Percentiles rank a stretch among this genome's conserved stretches.
phyloP scores from a whole-genome alignment of 2,329 filamentous ascomycete genomes.

The Fusarium poae region DNA sequence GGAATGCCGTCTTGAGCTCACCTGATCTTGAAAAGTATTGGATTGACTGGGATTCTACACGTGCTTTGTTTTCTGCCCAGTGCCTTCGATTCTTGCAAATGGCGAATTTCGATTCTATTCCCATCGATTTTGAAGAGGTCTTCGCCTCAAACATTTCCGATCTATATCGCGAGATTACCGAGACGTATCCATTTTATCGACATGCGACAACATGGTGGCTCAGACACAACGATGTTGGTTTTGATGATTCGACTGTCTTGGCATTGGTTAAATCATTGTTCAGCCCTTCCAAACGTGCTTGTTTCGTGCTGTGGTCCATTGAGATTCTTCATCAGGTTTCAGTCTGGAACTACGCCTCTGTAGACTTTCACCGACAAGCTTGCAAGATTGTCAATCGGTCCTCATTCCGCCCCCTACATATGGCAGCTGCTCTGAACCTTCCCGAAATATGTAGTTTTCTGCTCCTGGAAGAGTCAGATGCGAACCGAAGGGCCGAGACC shows the following conservation, averaged over 20 bases:
- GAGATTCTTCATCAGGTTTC: neutral
- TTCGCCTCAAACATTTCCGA: neutral
- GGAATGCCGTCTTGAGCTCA: neutral
- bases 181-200: slow-evolving; percentile 9
- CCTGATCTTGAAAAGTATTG: neutral
- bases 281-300: neutral
- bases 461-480: accelerated
- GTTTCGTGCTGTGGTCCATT: slow-evolving; percentile 16
- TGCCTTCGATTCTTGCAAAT: slow-evolving; percentile 27
- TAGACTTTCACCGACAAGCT: neutral
- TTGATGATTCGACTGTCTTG: neutral
- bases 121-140: neutral
- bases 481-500: neutral
- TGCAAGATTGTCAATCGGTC: accelerated
- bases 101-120: slow-evolving; percentile 3
- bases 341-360: no score
- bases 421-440: slow-evolving; percentile 24
- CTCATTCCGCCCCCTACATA: slow-evolving; percentile 8
- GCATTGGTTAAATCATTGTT: slow-evolving; percentile 5
- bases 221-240: neutral
- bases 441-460: slow-evolving; percentile 21
- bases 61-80: neutral
- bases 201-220: slow-evolving; percentile 9
- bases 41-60: accelerated
- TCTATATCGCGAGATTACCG: accelerated